Evolutionary conservation across 306 rosid genomes (phyloP).

Genomic region (Psophocarpus tetragonolobus): DNA sequence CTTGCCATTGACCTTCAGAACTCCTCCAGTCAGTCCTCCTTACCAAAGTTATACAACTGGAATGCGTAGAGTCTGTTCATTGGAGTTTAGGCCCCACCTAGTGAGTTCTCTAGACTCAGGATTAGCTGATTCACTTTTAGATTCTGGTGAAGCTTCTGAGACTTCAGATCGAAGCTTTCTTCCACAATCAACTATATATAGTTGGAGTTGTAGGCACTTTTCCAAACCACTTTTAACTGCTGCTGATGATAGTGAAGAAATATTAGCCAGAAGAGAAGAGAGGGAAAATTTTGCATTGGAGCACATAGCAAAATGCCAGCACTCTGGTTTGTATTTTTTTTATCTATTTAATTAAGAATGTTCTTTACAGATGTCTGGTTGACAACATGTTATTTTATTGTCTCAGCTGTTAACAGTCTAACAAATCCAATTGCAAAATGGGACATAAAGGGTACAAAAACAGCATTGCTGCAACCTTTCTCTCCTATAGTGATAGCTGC

Average conservation of each 20-base stretch:
- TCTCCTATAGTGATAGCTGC: slow-evolving; percentile 92
- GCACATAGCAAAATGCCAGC: slow-evolving; percentile 87
- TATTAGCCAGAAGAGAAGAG: slow-evolving; percentile 80
- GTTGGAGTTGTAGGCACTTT: slow-evolving; percentile 95
- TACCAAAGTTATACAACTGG: slow-evolving; percentile 40
- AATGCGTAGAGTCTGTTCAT: no score
- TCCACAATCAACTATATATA: slow-evolving; percentile 88
- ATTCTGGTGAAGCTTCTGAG: slow-evolving; percentile 59
- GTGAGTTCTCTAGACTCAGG: no score
- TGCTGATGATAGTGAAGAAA: slow-evolving; percentile 71
- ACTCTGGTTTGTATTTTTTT: slow-evolving; percentile 60
- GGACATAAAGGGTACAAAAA: slow-evolving; percentile 80
- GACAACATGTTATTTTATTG: slow-evolving; percentile 35
- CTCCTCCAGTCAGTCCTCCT: slow-evolving; percentile 99
- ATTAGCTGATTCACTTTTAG: slow-evolving; percentile 87
- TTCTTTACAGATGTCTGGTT: no score
- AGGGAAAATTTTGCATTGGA: slow-evolving; percentile 82
- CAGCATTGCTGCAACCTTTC: slow-evolving; percentile 80
- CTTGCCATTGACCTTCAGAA: slow-evolving; percentile 83
- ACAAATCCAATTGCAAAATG: slow-evolving; percentile 83
- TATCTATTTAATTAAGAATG: neutral
- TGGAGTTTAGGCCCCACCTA: no score
- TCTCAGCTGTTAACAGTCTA: slow-evolving; percentile 81
- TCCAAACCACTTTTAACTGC: slow-evolving; percentile 80
- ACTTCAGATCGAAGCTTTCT: slow-evolving; percentile 76